Evolutionary conservation across 1,284 basidiomycete species (phyloP).

Genomic region (Singerocomus inundabilis): DNA sequence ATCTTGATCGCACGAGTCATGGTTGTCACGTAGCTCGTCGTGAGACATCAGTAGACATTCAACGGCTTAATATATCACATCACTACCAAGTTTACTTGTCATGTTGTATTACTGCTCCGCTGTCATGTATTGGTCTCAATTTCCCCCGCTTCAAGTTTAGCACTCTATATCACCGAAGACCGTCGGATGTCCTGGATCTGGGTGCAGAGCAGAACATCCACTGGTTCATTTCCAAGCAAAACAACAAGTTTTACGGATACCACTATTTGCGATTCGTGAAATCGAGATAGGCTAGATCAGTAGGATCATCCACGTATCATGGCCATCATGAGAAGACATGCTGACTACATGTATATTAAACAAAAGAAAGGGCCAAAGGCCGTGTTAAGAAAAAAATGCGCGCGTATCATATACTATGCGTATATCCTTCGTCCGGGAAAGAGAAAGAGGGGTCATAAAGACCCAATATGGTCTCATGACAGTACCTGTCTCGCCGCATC

Average conservation of each 20-base stretch:
- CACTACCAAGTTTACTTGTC: too few species aligned
- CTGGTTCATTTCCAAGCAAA: too few species aligned
- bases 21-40: conserved; percentile 33
- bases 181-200: neutral
- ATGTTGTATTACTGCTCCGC: too few species aligned
- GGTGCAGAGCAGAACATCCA: neutral
- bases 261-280: neutral
- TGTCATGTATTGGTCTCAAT: neutral
- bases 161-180: neutral
- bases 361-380: too few species aligned
- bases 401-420: too few species aligned
- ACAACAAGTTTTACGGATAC: too few species aligned
- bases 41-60: conserved; percentile 29
- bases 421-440: neutral
- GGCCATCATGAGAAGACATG: too few species aligned
- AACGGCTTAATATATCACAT: too few species aligned
- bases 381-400: neutral
- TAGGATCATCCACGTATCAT: too few species aligned
- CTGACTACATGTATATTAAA: too few species aligned
- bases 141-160: too few species aligned
- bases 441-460: neutral
- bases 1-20: conserved; percentile 13
- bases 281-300: too few species aligned
- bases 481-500: neutral
- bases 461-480: neutral